A percentile compares a stretch with the other conserved stretches of the same genome.
phyloP scores from a whole-genome alignment of 1,284 basidiomycete genomes.

The Puccinia triticina region DNA sequence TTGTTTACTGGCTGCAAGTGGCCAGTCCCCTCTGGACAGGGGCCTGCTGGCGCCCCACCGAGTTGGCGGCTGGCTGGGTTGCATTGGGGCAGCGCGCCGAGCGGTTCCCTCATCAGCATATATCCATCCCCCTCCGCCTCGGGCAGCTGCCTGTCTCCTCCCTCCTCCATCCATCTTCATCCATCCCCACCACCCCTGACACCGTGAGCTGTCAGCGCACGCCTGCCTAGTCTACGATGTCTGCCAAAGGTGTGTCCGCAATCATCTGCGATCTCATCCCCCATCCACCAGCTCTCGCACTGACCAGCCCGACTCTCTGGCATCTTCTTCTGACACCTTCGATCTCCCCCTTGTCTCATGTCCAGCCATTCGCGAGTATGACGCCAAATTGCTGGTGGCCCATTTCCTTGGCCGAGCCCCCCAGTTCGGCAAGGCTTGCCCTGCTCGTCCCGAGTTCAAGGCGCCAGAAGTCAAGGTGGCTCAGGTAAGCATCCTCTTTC shows the following conservation, averaged over 20 bases:
- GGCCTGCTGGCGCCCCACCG: background rate
- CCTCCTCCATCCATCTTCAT: background rate
- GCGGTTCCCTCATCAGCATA: background rate
- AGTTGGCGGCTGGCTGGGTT: background rate
- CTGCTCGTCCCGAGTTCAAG: constrained; percentile 32
- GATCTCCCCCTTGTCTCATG: no score
- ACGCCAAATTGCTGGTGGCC: constrained; percentile 41
- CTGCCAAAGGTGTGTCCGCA: constrained; percentile 19
- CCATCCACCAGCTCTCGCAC: background rate
- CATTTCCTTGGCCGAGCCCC: constrained; percentile 46
- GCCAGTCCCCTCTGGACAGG: background rate
- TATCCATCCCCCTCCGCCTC: background rate
- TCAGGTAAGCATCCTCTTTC: constrained; percentile 47
- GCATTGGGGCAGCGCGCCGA: background rate
- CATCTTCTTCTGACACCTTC: background rate
- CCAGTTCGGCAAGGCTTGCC: constrained; percentile 48
- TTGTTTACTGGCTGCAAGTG: no score
- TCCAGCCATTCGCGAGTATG: constrained; percentile 49
- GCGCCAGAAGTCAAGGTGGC: constrained; percentile 49
- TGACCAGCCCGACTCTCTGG: background rate
- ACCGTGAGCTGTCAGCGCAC: background rate
- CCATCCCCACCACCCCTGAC: background rate
- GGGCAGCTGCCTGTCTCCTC: background rate
- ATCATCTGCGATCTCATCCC: no score
- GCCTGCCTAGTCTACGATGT: background rate